These are phyloP conservation scores for Ceratocystis alfenasii DNA, from an alignment of 2,329 filamentous ascomycete genomes.

Conservation along the genomic window DNA sequence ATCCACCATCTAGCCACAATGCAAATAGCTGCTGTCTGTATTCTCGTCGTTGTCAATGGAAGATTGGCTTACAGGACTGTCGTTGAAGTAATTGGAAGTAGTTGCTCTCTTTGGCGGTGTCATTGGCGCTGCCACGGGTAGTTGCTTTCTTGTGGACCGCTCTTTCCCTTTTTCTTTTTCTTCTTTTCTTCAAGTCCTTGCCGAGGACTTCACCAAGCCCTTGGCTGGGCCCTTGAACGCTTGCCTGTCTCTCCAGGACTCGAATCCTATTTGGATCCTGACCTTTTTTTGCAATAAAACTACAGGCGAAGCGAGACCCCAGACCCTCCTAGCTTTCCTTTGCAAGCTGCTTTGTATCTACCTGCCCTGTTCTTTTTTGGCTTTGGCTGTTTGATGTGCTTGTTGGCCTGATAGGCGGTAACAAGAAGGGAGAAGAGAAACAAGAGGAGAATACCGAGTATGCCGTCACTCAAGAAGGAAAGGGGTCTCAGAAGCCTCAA, in stretches of 20 bases:
- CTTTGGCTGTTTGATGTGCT: neutral
- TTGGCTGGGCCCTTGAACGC: neutral
- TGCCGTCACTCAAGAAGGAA: neutral
- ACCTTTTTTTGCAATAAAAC: neutral
- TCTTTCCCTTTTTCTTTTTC: neutral
- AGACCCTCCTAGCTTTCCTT: neutral
- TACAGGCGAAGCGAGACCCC: slow-evolving; percentile 1
- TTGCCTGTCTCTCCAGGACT: neutral
- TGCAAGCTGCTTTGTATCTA: neutral
- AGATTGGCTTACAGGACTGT: neutral
- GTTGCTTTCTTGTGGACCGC: neutral
- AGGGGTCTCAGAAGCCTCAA: neutral
- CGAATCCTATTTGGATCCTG: neutral
- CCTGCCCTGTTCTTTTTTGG: neutral
- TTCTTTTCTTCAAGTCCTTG: slow-evolving; percentile 5
- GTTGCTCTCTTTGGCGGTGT: neutral
- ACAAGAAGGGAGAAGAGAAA: too few relatives aligned
- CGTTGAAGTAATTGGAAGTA: too few relatives aligned
- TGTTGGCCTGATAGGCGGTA: neutral
- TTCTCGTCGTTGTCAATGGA: neutral
- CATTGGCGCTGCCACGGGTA: neutral
- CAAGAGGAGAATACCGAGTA: too few relatives aligned
- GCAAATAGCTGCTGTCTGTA: neutral
- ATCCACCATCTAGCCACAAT: neutral
- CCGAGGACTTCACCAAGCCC: neutral